Base-by-base conservation (phyloP, 345 rosid genomes). In the Murraya koenigii region DNA sequence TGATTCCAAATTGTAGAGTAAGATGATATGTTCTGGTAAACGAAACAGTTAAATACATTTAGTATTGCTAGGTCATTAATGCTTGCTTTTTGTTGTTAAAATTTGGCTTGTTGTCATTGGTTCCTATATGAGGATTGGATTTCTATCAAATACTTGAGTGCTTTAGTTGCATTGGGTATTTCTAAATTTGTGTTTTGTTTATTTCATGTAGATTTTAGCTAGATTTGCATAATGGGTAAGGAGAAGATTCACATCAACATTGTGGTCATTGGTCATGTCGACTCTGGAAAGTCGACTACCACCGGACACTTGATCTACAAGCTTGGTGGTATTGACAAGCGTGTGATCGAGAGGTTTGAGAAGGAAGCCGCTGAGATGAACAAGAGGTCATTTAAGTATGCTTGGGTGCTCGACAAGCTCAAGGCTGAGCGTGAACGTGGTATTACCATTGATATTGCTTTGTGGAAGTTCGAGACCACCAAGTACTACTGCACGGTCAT, bases 351-450 rank as follows among this genome's bases (percentile, higher is more conserved):
- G 83, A 90, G 92, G 68, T 91, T 91, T 8, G 92, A 90, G 87
- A 90, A 90, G 88, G 96, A 92, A 56, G 92, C 93, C 77, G 92
- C 94, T 79, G 94, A 90, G 83, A 90, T 90, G 96, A 91, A 90
- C 89, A 91, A 91, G 75, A 87, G 93, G 82, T 90, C 93, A 10
- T 91, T 91, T 84, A 91, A 90, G 82, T 91, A 90, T 69, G 92
- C 93, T 14, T 91, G 92, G 96, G 93, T 90, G 62, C 79, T 91
- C 64, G 95, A 91, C 89, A 91, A 91, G 83, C 93, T 91, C 38
- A 91, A 89, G 90, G 93, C 93, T 10, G 95, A 91, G 84, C 89
- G 95, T 35, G 93, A 91, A 65, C 92, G 95, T 85, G 95, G 95
- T 86, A 89, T 90, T 65, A 91, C 92, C 56, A 91, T 88, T 66